phyloP scores from a whole-genome alignment of 129 eudicot species.

The Logfia minima region DNA sequence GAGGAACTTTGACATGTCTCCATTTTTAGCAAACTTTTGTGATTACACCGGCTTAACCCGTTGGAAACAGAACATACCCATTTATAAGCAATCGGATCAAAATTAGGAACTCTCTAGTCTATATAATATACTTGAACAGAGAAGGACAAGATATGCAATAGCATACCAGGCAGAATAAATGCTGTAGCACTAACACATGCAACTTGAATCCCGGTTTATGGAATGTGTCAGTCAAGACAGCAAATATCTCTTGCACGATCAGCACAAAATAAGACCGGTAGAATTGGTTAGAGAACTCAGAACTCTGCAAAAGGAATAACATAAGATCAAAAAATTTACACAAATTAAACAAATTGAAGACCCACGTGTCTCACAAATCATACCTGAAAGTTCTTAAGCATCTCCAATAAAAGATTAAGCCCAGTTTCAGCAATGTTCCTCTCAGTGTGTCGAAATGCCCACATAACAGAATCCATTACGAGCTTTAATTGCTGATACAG shows the following conservation, averaged over 20 bases:
- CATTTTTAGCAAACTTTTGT: not conserved
- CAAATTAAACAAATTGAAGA: not conserved
- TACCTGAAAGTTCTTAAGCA: constrained; percentile 95
- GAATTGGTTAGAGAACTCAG: constrained; percentile 88
- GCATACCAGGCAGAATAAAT: constrained; percentile 80
- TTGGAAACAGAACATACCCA: not conserved
- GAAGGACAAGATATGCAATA: not conserved
- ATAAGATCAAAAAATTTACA: not conserved
- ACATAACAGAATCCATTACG: constrained; percentile 97
- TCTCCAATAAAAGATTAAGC: constrained; percentile 83
- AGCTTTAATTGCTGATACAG: constrained; percentile 81
- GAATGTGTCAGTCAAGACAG: constrained; percentile 95
- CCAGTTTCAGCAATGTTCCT: constrained; percentile 98
- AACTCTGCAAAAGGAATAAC: constrained; percentile 43
- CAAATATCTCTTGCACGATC: constrained; percentile 97
- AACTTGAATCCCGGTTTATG: constrained; percentile 98
- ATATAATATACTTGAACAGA: not conserved
- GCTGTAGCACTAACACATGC: constrained; percentile 89
- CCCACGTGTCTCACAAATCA: constrained; percentile 11
- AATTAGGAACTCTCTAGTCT: not conserved
- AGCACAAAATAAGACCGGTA: constrained; percentile 79
- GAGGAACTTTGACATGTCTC: not conserved
- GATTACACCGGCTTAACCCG: not conserved
- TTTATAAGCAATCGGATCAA: not conserved
- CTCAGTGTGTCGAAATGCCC: constrained; percentile 99